Evolutionary conservation across 805 yeast species (phyloP).

Genomic region (Spathaspora sp.): DNA sequence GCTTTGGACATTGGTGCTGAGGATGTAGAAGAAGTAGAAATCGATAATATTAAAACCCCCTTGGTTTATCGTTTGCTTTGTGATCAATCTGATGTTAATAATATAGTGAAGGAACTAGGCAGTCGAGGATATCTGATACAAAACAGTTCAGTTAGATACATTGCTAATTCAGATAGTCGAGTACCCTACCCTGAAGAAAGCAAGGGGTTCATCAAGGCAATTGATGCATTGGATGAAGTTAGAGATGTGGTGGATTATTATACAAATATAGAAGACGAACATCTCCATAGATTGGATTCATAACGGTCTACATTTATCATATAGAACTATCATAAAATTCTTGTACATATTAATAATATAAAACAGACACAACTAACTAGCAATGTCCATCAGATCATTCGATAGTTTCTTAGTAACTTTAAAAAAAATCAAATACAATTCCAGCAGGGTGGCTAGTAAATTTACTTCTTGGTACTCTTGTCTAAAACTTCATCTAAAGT

Average conservation of each 20-base stretch:
- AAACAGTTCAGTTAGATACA: constrained; percentile 69
- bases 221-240: constrained; percentile 64
- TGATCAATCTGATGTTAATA: constrained; percentile 60
- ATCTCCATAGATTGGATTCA: background rate
- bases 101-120: constrained; percentile 56
- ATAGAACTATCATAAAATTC: background rate
- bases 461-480: constrained; percentile 26
- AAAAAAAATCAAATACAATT: background rate
- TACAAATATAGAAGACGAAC: constrained; percentile 52
- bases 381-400: background rate
- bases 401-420: background rate
- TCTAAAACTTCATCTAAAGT: constrained; percentile 39
- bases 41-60: constrained; percentile 20
- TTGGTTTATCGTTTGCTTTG: constrained; percentile 47
- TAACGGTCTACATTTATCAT: background rate
- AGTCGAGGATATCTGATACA: constrained; percentile 51
- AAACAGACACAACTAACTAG: constrained; percentile 1
- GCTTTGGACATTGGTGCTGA: constrained; percentile 78
- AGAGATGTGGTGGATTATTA: constrained; percentile 82
- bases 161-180: constrained; percentile 58
- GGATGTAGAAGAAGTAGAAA: constrained; percentile 59
- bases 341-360: background rate
- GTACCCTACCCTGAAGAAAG: constrained; percentile 54
- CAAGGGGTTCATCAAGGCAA: constrained; percentile 53
- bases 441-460: background rate